Conservation (phyloP, 108 stramenopile species). For the Poteriospumella lacustris region DNA sequence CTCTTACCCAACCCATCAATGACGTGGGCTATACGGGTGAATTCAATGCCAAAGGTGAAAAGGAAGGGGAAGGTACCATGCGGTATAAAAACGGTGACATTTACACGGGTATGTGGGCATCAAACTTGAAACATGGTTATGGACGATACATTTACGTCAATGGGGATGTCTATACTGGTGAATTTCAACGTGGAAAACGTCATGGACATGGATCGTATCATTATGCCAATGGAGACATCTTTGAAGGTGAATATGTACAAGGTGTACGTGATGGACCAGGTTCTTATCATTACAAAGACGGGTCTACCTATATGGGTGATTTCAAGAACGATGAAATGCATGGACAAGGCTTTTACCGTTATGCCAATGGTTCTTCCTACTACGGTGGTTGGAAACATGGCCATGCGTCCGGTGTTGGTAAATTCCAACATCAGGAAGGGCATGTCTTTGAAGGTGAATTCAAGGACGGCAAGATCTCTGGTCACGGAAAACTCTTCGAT, state of each 20-base stretch:
- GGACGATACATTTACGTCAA: constrained; percentile 52
- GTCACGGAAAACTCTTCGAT: constrained; percentile 4
- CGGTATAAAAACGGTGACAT: constrained; percentile 53
- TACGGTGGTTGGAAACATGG: constrained; percentile 30
- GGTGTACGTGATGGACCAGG: constrained; percentile 38
- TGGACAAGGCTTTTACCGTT: constrained; percentile 33
- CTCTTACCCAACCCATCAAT: too few species aligned
- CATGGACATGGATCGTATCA: constrained; percentile 42
- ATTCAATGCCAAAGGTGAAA: too few species aligned
- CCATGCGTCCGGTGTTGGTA: constrained; percentile 23
- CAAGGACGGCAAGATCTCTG: constrained; percentile 28
- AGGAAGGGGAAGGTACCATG: constrained; percentile 49
- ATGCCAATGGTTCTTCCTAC: constrained; percentile 33
- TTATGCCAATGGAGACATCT: constrained; percentile 41
- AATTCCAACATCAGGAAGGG: background rate
- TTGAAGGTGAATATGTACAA: constrained; percentile 38
- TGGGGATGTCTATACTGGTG: constrained; percentile 49
- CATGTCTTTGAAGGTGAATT: constrained; percentile 26
- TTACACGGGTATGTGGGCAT: constrained; percentile 46
- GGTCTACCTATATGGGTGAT: constrained; percentile 35
- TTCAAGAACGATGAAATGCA: constrained; percentile 38
- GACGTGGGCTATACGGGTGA: too few species aligned
- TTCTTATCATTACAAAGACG: constrained; percentile 25
- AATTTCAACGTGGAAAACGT: constrained; percentile 38
- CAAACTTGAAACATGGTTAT: constrained; percentile 34